Conservation (phyloP, 495 filamentous ascomycete species). For the Lichenothelia convexa region DNA sequence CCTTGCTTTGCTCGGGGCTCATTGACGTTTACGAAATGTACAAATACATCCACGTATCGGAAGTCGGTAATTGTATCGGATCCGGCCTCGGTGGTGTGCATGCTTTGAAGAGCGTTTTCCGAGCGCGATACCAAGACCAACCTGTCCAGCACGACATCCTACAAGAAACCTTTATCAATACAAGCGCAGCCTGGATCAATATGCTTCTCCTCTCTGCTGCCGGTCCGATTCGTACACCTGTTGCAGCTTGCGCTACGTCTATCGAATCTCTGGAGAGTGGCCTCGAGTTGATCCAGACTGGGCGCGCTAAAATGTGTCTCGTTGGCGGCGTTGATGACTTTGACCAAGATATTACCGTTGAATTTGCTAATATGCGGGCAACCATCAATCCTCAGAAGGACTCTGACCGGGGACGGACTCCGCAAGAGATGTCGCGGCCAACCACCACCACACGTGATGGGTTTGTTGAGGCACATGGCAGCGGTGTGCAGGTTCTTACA, state of each 20-base stretch:
- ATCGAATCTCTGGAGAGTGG: constrained; percentile 96
- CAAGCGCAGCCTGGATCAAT: constrained; percentile 98
- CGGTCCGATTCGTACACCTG: constrained; percentile 94
- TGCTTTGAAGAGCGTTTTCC: constrained; percentile 93
- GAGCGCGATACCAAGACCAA: constrained; percentile 88
- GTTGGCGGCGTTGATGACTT: constrained; percentile 99
- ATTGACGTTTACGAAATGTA: constrained; percentile 99
- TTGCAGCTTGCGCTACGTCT: constrained; percentile 91
- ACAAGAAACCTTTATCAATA: constrained; percentile 99
- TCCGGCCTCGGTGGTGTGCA: constrained; percentile 90
- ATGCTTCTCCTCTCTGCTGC: constrained; percentile 95
- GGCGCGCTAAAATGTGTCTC: constrained; percentile 89
- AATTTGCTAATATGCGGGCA: constrained; percentile 99
- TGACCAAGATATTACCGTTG: constrained; percentile 95
- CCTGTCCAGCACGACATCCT: constrained; percentile 98
- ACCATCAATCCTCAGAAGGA: constrained; percentile 95
- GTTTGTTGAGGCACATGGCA: constrained; percentile 99
- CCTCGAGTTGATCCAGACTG: constrained; percentile 93
- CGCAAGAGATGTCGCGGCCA: constrained; percentile 92
- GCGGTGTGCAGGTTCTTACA: constrained; percentile 97
- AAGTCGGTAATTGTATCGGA: constrained; percentile 96
- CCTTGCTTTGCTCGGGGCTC: constrained; percentile 80
- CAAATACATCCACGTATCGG: constrained; percentile 95
- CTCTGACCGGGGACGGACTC: constrained; percentile 84
- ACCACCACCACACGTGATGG: constrained; percentile 91